Conservation (phyloP, 129 eudicot species). For the Apium graveolens region DNA sequence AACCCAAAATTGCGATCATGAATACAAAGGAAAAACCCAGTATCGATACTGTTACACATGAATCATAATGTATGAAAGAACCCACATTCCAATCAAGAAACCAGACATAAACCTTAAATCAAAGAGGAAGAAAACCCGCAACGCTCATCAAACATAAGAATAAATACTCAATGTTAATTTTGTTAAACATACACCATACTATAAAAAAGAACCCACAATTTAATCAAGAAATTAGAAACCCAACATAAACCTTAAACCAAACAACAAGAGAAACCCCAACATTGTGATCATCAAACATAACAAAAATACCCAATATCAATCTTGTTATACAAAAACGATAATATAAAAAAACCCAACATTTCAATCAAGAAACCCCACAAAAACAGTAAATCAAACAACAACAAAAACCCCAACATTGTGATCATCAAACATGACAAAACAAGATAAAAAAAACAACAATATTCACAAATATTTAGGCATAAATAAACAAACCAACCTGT, state of each 20-base stretch:
- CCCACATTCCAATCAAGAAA: neutral
- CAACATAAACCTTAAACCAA: neutral
- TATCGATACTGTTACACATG: neutral
- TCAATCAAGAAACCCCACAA: neutral
- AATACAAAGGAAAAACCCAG: neutral
- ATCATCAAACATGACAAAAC: neutral
- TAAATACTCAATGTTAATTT: neutral
- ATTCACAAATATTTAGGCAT: neutral
- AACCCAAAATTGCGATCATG: neutral
- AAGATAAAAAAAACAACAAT: neutral
- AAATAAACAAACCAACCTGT: slow-evolving; percentile 57
- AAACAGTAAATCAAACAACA: neutral
- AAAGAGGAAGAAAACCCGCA: neutral
- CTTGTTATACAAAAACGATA: neutral
- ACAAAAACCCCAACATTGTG: neutral
- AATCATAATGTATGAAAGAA: neutral
- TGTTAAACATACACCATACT: neutral
- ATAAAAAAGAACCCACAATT: neutral
- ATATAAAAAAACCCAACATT: neutral
- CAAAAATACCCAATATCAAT: neutral
- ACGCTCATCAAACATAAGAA: neutral
- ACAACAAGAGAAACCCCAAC: neutral
- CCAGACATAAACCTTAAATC: neutral
- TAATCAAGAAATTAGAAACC: neutral
- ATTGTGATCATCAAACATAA: neutral